A percentile compares a stretch with the other conserved stretches of the same genome.
Conservation (phyloP, 495 filamentous ascomycete species). For the Penicillium manginii region DNA sequence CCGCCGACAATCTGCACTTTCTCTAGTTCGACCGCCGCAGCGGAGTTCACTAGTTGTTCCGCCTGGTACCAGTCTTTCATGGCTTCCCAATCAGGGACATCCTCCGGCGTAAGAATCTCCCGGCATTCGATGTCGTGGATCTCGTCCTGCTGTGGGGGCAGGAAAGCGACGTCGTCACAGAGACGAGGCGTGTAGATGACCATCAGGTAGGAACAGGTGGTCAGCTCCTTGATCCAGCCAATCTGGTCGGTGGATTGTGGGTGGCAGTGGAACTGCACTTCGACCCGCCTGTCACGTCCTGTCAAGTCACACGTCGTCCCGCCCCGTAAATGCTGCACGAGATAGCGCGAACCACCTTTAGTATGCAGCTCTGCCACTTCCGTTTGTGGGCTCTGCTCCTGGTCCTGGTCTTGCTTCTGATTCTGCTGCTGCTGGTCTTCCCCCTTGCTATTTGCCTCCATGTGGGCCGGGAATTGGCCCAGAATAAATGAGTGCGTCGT, state of each 20-base stretch:
- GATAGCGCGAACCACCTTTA: conserved; percentile 82
- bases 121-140: conserved; percentile 79
- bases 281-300: conserved; percentile 78
- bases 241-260: conserved; percentile 82
- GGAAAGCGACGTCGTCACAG: conserved; percentile 90
- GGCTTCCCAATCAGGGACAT: conserved; percentile 61
- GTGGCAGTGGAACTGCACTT: conserved; percentile 93
- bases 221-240: conserved; percentile 92
- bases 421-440: conserved; percentile 21
- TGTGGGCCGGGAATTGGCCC: conserved; percentile 56
- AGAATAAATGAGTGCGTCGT: conserved; percentile 79
- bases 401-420: conserved; percentile 20
- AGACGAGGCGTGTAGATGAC: conserved; percentile 90
- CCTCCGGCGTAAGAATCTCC: conserved; percentile 63
- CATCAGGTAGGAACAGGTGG: conserved; percentile 94
- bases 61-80: conserved; percentile 48
- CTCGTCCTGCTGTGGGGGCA: conserved; percentile 79
- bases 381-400: conserved; percentile 34
- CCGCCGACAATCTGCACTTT: conserved; percentile 57
- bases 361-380: conserved; percentile 69
- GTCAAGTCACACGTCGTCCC: conserved; percentile 93
- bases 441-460: conserved; percentile 20
- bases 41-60: conserved; percentile 42
- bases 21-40: conserved; percentile 14
- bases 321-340: conserved; percentile 85